Evolutionary conservation across 2,329 filamentous ascomycete genomes (phyloP).

Genomic region (Sclerotinia minor): DNA sequence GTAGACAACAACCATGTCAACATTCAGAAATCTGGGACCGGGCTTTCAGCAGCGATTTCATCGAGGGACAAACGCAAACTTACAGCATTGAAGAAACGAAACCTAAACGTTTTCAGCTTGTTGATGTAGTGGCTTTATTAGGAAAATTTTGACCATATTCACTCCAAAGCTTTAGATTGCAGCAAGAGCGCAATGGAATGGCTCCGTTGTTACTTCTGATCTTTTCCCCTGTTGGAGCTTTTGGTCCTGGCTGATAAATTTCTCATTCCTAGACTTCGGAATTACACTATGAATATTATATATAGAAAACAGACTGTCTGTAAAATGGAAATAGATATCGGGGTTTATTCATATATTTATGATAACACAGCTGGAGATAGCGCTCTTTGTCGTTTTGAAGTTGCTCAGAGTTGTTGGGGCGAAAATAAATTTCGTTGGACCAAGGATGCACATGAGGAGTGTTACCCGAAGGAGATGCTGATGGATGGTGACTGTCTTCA

Average conservation of each 20-base stretch:
- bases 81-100: neutral
- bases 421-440: accelerated
- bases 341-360: too few relatives aligned
- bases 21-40: conserved; percentile 10
- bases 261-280: neutral
- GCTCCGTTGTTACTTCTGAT: too few relatives aligned
- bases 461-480: neutral
- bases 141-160: neutral
- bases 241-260: conserved; percentile 21
- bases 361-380: neutral
- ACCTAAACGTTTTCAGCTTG: neutral
- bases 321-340: neutral
- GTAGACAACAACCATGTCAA: neutral
- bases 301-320: neutral
- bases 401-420: neutral
- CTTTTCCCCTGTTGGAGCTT: neutral
- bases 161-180: neutral
- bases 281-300: neutral
- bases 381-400: neutral
- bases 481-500: neutral
- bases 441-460: accelerated
- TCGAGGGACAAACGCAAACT: conserved; percentile 11
- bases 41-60: conserved; percentile 6
- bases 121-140: conserved; percentile 16
- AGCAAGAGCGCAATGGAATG: too few relatives aligned